A percentile compares a stretch with the other conserved stretches of the same genome.
These are phyloP conservation scores for Cercospora nicotianae DNA, from an alignment of 2,329 filamentous ascomycete species.

Conservation along the genomic window DNA sequence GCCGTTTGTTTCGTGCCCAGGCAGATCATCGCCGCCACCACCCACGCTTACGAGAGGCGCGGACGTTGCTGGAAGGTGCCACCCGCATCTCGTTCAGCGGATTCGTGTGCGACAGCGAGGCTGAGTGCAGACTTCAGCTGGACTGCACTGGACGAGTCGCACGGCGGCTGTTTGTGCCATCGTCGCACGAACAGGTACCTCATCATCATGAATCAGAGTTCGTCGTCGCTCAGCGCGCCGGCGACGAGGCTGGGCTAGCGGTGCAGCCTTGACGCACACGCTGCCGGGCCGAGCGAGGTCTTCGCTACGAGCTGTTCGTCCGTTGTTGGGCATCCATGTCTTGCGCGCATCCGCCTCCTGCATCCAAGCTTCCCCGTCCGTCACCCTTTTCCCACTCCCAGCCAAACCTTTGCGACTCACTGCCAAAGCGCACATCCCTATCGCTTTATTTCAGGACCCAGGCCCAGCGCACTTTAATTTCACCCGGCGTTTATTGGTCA, in stretches of 20 bases:
- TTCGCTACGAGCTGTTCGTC: slow-evolving; percentile 1
- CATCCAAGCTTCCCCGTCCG: neutral
- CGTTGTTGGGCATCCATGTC: slow-evolving; percentile 8
- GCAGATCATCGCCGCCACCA: slow-evolving; percentile 3
- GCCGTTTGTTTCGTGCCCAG: neutral
- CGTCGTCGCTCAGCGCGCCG: neutral
- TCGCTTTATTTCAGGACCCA: neutral
- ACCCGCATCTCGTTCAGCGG: neutral
- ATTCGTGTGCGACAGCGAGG: neutral
- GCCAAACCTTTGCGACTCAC: neutral
- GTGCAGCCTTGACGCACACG: slow-evolving; percentile 1
- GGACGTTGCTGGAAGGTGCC: neutral
- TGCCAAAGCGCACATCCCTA: neutral
- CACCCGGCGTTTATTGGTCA: neutral
- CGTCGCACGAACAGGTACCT: neutral
- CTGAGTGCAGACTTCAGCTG: neutral
- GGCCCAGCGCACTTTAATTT: neutral
- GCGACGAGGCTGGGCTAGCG: neutral
- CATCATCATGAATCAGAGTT: neutral
- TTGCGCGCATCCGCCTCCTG: slow-evolving; percentile 6
- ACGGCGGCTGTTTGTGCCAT: neutral
- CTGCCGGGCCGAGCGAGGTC: neutral
- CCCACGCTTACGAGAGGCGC: slow-evolving; percentile 1
- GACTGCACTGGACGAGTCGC: no score
- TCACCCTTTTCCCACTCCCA: neutral